Conservation (phyloP, 2,329 filamentous ascomycete genomes). For the Cordyceps fumosorosea region DNA sequence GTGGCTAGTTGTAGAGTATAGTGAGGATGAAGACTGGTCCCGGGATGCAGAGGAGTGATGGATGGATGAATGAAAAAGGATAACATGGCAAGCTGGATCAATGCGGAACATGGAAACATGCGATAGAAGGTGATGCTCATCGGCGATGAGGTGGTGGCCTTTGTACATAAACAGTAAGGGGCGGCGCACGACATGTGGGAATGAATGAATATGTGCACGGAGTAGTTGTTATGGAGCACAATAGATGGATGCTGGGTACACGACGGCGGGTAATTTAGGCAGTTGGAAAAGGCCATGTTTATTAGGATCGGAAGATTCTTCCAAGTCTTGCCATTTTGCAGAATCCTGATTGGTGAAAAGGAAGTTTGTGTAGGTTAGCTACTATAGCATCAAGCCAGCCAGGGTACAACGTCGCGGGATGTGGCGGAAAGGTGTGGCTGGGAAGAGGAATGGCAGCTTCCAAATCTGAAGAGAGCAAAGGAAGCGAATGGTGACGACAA, state of each 20-base stretch:
- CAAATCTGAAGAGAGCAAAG: background rate
- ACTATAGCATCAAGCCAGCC: background rate
- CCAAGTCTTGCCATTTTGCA: too few species aligned
- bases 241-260: background rate
- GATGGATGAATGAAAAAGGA: background rate
- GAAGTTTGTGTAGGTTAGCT: background rate
- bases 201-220: background rate
- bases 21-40: too few species aligned
- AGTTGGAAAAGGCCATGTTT: too few species aligned
- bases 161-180: background rate
- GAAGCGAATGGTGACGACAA: background rate
- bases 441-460: background rate
- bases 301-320: too few species aligned
- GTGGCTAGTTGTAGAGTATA: background rate
- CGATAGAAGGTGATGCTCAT: background rate
- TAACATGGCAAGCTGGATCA: background rate
- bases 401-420: background rate
- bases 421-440: slow-evolving; percentile 1
- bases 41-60: background rate
- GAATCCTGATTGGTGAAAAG: background rate
- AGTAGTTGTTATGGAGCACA: background rate
- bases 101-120: background rate
- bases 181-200: background rate
- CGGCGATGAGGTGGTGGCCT: background rate
- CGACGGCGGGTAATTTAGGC: too few species aligned